Percentiles rank a stretch among this genome's conserved stretches.
Evolutionary conservation across 2,329 filamentous ascomycete genomes (phyloP).

Genomic region (Aphanocladium album): DNA sequence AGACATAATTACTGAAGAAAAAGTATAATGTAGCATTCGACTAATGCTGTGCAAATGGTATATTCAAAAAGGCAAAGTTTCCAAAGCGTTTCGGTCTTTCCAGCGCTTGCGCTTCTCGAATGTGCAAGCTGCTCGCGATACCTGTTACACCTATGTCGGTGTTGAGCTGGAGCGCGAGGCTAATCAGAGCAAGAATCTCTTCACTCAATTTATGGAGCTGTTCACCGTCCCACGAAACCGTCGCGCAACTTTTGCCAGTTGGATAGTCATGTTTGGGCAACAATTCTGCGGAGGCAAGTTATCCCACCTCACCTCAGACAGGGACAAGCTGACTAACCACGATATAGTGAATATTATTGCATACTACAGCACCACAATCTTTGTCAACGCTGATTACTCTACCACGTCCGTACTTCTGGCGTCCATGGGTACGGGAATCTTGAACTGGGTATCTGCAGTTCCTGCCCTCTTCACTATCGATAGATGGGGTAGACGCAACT

Average conservation of each 20-base stretch:
- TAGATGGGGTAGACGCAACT: slow-evolving; percentile 21
- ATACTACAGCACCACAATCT: slow-evolving; percentile 28
- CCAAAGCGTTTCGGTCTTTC: slow-evolving; percentile 49
- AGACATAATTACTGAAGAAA: slow-evolving; percentile 23
- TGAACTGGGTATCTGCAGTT: slow-evolving; percentile 30
- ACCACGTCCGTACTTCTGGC: slow-evolving; percentile 26
- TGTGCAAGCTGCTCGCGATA: slow-evolving; percentile 54
- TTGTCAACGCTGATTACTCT: slow-evolving; percentile 23
- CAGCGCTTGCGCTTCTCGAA: slow-evolving; percentile 47
- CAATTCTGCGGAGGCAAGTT: slow-evolving; percentile 29
- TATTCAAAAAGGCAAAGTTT: slow-evolving; percentile 44
- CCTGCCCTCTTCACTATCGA: slow-evolving; percentile 23
- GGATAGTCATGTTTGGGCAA: slow-evolving; percentile 59
- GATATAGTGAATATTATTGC: slow-evolving; percentile 22
- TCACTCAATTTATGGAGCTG: slow-evolving; percentile 43
- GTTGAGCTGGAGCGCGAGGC: slow-evolving; percentile 23
- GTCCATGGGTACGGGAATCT: slow-evolving; percentile 29
- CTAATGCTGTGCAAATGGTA: background rate
- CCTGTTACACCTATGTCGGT: slow-evolving; percentile 46
- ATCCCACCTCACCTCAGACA: too few species aligned
- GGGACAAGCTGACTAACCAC: background rate
- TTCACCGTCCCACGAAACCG: slow-evolving; percentile 51
- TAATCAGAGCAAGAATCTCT: slow-evolving; percentile 36
- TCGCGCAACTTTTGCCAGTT: slow-evolving; percentile 57
- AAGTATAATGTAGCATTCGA: background rate